Percentiles rank a stretch among this genome's conserved stretches.
Evolutionary conservation across 176 grass and related monocot genomes (phyloP).

Genomic region (Aechmea fasciata): DNA sequence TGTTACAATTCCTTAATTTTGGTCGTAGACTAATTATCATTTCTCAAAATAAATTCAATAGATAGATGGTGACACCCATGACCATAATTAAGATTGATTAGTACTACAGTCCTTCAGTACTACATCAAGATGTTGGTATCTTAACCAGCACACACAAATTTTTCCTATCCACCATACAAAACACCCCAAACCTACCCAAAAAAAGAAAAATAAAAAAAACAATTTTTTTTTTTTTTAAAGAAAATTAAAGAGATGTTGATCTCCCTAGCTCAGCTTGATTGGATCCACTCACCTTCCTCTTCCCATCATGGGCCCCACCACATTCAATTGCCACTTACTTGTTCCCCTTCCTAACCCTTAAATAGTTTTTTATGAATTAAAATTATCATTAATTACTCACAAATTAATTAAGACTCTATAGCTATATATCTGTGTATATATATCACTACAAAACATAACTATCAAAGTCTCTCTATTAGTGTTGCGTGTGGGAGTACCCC

Average conservation of each 20-base stretch:
- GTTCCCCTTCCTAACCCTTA: conserved; percentile 8
- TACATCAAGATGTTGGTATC: background rate
- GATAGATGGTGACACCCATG: too few relatives aligned
- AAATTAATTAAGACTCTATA: background rate
- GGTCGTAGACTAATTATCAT: too few relatives aligned
- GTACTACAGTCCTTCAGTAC: too few relatives aligned
- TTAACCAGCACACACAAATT: background rate
- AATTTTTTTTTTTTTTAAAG: too few relatives aligned
- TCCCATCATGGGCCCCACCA: conserved; percentile 24
- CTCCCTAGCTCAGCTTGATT: conserved; percentile 3
- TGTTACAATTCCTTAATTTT: too few relatives aligned
- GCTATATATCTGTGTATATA: background rate
- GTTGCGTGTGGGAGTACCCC: too few relatives aligned
- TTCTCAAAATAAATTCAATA: too few relatives aligned
- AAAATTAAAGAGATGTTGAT: background rate
- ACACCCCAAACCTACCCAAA: background rate
- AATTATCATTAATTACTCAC: conserved; percentile 1
- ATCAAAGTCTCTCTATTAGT: too few relatives aligned
- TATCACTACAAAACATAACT: too few relatives aligned
- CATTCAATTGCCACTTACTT: conserved; percentile 25
- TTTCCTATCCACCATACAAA: background rate
- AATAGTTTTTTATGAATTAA: conserved; percentile 2
- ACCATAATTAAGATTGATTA: too few relatives aligned
- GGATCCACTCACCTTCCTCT: conserved; percentile 18
- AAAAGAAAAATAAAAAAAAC: too few relatives aligned